Conservation (phyloP, 169 alveolate genomes). For the Plasmodium gallinaceum region DNA sequence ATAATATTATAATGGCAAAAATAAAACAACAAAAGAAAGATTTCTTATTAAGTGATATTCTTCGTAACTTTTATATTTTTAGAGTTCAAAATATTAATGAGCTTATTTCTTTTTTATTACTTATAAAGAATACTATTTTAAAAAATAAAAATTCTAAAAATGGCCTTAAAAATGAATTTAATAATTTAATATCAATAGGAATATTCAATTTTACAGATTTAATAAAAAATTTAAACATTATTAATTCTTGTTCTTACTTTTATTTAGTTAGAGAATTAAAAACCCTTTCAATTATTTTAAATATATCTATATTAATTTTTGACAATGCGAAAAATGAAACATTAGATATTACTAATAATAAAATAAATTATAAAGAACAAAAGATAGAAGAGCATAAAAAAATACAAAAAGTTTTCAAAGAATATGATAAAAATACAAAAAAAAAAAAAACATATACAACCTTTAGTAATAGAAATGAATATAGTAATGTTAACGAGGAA, state of each 20-base stretch:
- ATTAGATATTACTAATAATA: background rate
- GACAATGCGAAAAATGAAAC: conserved; percentile 21
- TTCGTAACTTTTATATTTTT: conserved; percentile 25
- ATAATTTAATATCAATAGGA: conserved; percentile 30
- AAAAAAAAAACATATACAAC: background rate
- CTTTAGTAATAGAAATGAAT: background rate
- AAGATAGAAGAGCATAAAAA: background rate
- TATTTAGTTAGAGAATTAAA: conserved; percentile 48
- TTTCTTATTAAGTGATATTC: conserved; percentile 5
- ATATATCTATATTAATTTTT: conserved; percentile 38
- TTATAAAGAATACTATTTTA: background rate
- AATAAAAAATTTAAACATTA: conserved; percentile 18
- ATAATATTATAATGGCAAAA: conserved; percentile 26
- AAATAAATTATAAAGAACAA: background rate
- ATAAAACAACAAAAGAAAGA: conserved; percentile 9
- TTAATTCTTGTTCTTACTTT: conserved; percentile 13
- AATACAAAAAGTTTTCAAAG: background rate
- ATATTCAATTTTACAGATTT: conserved; percentile 46
- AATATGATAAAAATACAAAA: background rate
- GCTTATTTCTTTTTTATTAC: conserved; percentile 23
- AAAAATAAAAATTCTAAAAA: conserved; percentile 15
- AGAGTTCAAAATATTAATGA: conserved; percentile 30
- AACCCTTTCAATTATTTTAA: conserved; percentile 6
- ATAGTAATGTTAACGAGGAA: background rate
- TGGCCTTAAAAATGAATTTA: background rate